Percentiles rank a stretch among this genome's conserved stretches.
Evolutionary conservation across 257 asterid genomes (phyloP).

Genomic region (Solanum lignicaule): DNA sequence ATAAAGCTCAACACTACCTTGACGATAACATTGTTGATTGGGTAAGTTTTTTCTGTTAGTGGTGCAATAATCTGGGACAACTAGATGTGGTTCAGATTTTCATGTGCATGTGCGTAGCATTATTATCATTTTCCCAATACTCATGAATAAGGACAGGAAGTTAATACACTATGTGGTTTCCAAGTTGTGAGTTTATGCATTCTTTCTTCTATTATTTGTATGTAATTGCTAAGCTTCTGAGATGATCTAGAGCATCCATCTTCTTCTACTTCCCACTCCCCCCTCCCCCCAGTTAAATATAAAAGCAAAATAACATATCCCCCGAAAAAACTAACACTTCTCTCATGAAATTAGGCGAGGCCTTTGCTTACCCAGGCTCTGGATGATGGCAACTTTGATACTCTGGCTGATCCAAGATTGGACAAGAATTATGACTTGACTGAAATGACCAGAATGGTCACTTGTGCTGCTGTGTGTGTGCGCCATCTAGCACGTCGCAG

Average conservation of each 20-base stretch:
- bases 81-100: not conserved
- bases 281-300: not conserved
- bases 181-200: not conserved
- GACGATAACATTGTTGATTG: constrained; percentile 89
- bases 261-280: not conserved
- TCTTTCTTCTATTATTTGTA: not conserved
- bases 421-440: constrained; percentile 41
- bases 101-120: not conserved
- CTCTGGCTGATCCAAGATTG: constrained; percentile 64
- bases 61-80: not conserved
- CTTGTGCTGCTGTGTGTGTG: constrained; percentile 77
- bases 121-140: not conserved
- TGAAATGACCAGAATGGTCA: constrained; percentile 75
- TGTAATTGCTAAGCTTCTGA: not conserved
- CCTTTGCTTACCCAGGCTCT: constrained; percentile 73
- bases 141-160: not conserved
- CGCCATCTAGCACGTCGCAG: constrained; percentile 81
- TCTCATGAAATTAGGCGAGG: constrained; percentile 53
- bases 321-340: not conserved
- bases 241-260: not conserved
- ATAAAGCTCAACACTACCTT: constrained; percentile 65
- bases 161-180: not conserved
- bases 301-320: not conserved
- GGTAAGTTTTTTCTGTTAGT: constrained; percentile 31
- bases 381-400: constrained; percentile 42